Base-by-base conservation (phyloP, 148 eudicot genomes). In the Heliosperma pusillum region DNA sequence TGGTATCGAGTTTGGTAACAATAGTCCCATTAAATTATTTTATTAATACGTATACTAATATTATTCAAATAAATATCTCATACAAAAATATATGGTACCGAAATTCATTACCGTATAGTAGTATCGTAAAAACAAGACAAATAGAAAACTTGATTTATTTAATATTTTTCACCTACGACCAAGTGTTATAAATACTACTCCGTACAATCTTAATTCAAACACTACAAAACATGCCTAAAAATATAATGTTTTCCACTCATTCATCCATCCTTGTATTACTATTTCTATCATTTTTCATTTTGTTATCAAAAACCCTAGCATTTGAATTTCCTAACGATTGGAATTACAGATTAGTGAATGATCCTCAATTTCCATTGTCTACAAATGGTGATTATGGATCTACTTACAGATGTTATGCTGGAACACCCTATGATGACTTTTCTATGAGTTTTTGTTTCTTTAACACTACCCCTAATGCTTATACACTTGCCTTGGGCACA, bases 401-500 rank as follows among this genome's bases (percentile, higher is more conserved):
- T 7, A 66, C 70, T 13, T 66, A 66, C 42, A 7, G 70, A 33
- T 66, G 70, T 8, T 66, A 66, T 9, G 70, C 25, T 4, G 70
- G 70, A 40, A 66, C 70, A 0, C 70, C 70, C 4, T 66, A 36
- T 7, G 52, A 66, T 3, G 70, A 66, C 4, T 66, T 66, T 66
- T 7, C 19, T 20, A 29, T 66, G 70, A 66, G 70, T 36, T 66
- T 66, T 9, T 66, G 70, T n/a, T 66, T 66, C 47, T 66, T 66
- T 26, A 66, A 66, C 70, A 66, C 70, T 47, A 66, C 70, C 21
- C 70, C 70, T 3, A 66, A 66, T 2, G 70, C 70, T 20, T 66
- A 66, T 52, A 66, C 70, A 0, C 70, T 66, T 8, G 70, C 50
- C 42, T 40, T 66, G 17, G 70, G 70, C 70, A 40, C 70, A 2